Evolutionary conservation across 805 yeast genomes (phyloP), one percentile per base, ranked within the genome.

Genomic region (Ogataea allantospora): DNA sequence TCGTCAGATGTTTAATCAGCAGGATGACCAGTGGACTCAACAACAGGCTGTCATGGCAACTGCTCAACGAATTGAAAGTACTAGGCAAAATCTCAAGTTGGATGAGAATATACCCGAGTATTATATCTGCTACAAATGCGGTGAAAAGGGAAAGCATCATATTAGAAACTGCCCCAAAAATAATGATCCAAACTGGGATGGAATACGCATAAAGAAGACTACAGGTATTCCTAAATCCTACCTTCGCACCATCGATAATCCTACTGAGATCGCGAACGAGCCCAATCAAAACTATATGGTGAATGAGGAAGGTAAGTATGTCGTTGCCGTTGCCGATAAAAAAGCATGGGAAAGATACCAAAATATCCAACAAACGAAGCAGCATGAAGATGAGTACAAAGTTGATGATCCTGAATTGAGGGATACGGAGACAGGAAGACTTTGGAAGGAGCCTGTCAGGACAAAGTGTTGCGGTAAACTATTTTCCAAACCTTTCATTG

Each of bases 161-260:
- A 91, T 93, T 43, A 85, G 84, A 56, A 87, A 88, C 53, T 93
- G 99, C 68, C 99, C 99, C 0, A 87, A 95, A 3, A 83, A 86
- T 54, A 79, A 77, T 29, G 98, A 91, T 62, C 96, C 96, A 2
- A 85, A 79, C 51, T 88, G 88, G 73, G 98, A 91, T 57, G 95
- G 95, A 13, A 87, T 86, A 55, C 73, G 95, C 44, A 83, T 93
- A 33, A 83, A 86, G 52, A 75, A 95, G 51, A 89, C 97, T 0
- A 93, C 98, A 0, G 99, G 99, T 80, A 93, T 93, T 55, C 99
- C 99, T 2, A 84, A 83, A 62, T 83, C 95, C 22, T 88, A 88
- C 61, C 76, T 93, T 61, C 84, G 88, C 50, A 83, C 95, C 0
- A 80, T 93, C 6, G 86, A 85, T 12, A 85, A 85, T 56, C 91